These are phyloP conservation scores for Grigorovia yakushimaensis DNA, from an alignment of 805 yeast species.

Conservation along the genomic window DNA sequence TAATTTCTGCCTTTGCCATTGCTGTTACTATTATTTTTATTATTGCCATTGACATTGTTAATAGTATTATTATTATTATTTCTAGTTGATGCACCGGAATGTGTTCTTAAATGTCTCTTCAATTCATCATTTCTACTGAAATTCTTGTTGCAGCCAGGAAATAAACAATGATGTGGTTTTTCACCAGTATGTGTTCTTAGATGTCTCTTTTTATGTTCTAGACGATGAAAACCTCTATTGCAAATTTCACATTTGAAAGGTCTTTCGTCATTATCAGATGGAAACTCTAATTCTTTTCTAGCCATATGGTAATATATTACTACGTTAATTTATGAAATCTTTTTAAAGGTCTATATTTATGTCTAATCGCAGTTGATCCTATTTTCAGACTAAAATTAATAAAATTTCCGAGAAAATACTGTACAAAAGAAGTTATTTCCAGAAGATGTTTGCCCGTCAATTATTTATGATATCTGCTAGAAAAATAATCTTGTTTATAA, in stretches of 20 bases:
- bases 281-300: slow-evolving; percentile 1
- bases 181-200: slow-evolving; percentile 91
- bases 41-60: too few species aligned
- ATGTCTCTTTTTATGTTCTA: slow-evolving; percentile 88
- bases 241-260: slow-evolving; percentile 84
- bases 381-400: too few species aligned
- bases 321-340: not conserved
- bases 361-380: not conserved
- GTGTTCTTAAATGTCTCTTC: slow-evolving; percentile 78
- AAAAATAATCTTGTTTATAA: too few species aligned
- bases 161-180: slow-evolving; percentile 78
- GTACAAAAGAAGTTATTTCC: too few species aligned
- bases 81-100: slow-evolving; percentile 26
- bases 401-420: too few species aligned
- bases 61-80: not conserved
- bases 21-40: too few species aligned
- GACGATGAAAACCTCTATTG: slow-evolving; percentile 74
- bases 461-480: too few species aligned
- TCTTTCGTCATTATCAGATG: slow-evolving; percentile 30
- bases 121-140: slow-evolving; percentile 78
- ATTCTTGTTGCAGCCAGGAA: slow-evolving; percentile 73
- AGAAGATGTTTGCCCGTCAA: too few species aligned
- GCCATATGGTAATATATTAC: not conserved
- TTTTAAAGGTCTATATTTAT: slow-evolving; percentile 3
- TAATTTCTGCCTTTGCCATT: not conserved